Evolutionary conservation across 192 early-diverging fungal genomes (phyloP), one percentile per base, ranked within the genome.

Genomic region (Podila epigama): DNA sequence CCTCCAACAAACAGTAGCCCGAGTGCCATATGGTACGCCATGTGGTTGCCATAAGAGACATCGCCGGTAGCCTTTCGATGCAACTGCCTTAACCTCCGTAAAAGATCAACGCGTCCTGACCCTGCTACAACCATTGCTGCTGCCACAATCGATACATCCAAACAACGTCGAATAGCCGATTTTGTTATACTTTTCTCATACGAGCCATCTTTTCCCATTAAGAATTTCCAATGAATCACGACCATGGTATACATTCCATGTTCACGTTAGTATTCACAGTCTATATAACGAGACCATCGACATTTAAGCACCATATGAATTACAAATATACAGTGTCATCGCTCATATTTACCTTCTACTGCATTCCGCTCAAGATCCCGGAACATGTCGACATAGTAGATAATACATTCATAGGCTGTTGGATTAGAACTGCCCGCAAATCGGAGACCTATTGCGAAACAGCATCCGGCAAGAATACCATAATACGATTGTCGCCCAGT

Each of bases 101-200:
- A 79, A 5, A 89, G 70, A 11, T 87, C 85, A 12, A 90, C 58
- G 62, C 94, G 80, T 4, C 95, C 95, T 8, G 89, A 90, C 29
- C 96, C 96, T 9, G 94, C 92, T 78, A 94, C 86, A 1, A 98
- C 88, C 54, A 94, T 84, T 1, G 90, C 85, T 0, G 87, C 71
- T 5, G 89, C 82, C 3, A 88, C 77, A 4, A 86, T 68, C 6
- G 92, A 36, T 3, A 92, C 87, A 70, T 94, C 92, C 5, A 94
- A 58, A 68, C 94, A 94, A 7, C 82, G 71, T 36, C 87, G 83
- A 3, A 89, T 85, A 9, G 88, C 75, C 3, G 80, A 77, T 29
- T 85, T 86, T 32, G 90, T 94, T 51, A 95, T 81, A 59, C 86
- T 86, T 62, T 87, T 75, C 27, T 87, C 81, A 58, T 88, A 89